A percentile compares a stretch with the other conserved stretches of the same genome.
phyloP scores from a whole-genome alignment of 257 asterid species.

The Nemophila menziesii region DNA sequence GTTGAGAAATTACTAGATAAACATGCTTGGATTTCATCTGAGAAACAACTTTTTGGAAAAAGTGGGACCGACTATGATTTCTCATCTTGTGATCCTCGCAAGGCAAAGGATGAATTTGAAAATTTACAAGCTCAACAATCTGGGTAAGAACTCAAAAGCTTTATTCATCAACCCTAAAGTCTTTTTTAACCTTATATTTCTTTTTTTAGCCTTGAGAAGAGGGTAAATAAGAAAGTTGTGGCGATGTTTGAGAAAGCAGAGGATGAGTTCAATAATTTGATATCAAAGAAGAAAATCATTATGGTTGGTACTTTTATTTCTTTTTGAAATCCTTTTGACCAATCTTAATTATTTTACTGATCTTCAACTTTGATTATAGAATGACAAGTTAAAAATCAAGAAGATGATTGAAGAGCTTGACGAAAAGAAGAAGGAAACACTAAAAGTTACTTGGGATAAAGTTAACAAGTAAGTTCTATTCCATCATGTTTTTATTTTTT shows the following conservation, averaged over 20 bases:
- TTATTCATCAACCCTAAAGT: not conserved
- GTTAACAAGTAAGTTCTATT: constrained; percentile 89
- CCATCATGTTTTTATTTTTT: too few relatives aligned
- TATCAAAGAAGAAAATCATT: constrained; percentile 84
- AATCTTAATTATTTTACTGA: too few relatives aligned
- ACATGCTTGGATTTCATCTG: constrained; percentile 87
- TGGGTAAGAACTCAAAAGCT: constrained; percentile 50
- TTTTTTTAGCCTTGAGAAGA: constrained; percentile 76
- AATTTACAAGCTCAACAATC: constrained; percentile 77
- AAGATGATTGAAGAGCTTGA: constrained; percentile 97
- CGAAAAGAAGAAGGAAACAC: constrained; percentile 93
- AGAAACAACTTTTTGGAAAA: constrained; percentile 89
- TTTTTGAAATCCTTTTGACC: too few relatives aligned
- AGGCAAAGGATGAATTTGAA: constrained; percentile 58
- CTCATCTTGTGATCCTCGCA: constrained; percentile 57
- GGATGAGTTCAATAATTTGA: constrained; percentile 86
- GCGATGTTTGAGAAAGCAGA: constrained; percentile 99
- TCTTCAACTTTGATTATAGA: constrained; percentile 29
- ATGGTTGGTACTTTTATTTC: constrained; percentile 51
- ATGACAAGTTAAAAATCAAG: constrained; percentile 89
- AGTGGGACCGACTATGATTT: constrained; percentile 92
- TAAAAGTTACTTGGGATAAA: constrained; percentile 87
- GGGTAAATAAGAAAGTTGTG: constrained; percentile 95
- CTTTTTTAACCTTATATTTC: constrained; percentile 5
- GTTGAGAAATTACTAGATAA: constrained; percentile 85